Conservation (phyloP, 768 basidiomycete species). For the Boletus sensibilis region DNA sequence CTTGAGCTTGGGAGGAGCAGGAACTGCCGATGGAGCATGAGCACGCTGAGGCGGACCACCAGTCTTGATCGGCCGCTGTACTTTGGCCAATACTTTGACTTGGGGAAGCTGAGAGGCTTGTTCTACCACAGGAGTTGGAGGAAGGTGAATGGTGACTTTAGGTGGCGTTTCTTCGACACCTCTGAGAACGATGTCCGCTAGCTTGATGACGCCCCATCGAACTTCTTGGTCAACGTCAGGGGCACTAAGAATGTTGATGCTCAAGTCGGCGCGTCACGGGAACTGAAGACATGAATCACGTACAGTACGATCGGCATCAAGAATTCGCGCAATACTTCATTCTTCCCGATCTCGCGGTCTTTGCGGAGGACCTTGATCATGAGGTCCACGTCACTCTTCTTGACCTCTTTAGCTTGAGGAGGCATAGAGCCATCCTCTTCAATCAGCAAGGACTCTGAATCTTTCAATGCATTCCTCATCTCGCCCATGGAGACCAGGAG, state of each 20-base stretch:
- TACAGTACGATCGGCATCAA: slow-evolving; percentile 83
- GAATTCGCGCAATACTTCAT: slow-evolving; percentile 74
- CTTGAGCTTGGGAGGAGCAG: slow-evolving; percentile 57
- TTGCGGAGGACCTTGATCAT: slow-evolving; percentile 87
- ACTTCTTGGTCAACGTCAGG: slow-evolving; percentile 83
- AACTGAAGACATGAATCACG: slow-evolving; percentile 25
- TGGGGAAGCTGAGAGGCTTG: slow-evolving; percentile 51
- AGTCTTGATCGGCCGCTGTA: slow-evolving; percentile 33
- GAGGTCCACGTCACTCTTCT: slow-evolving; percentile 79
- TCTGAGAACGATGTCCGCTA: slow-evolving; percentile 85
- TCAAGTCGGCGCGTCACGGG: not conserved
- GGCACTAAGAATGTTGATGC: slow-evolving; percentile 43
- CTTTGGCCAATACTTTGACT: slow-evolving; percentile 52
- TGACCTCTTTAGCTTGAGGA: slow-evolving; percentile 69
- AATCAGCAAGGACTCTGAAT: slow-evolving; percentile 73
- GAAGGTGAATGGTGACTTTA: slow-evolving; percentile 81
- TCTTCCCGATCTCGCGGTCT: slow-evolving; percentile 80
- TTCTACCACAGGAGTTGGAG: slow-evolving; percentile 70
- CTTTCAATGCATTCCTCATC: slow-evolving; percentile 73
- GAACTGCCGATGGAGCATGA: slow-evolving; percentile 28
- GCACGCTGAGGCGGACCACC: slow-evolving; percentile 34
- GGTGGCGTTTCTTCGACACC: slow-evolving; percentile 82
- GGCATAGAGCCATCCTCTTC: slow-evolving; percentile 81
- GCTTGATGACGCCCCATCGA: slow-evolving; percentile 86
- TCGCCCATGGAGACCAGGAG: slow-evolving; percentile 88